Evolutionary conservation across 495 filamentous ascomycete species (phyloP).

Genomic region (Rostrohypoxylon terebratum): DNA sequence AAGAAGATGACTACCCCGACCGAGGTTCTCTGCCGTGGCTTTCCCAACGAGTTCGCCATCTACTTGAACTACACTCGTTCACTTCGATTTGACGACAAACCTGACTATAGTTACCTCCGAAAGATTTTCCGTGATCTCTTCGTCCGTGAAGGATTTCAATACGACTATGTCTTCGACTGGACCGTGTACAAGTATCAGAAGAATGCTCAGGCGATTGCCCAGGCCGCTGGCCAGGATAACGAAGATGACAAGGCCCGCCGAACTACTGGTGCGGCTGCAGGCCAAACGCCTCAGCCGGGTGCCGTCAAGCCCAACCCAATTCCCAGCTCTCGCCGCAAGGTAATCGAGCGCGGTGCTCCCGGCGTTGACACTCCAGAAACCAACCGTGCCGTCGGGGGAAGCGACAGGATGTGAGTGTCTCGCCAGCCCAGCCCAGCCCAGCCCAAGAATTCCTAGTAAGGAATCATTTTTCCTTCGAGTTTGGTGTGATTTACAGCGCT

Average conservation of each 20-base stretch:
- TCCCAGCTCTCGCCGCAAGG: conserved; percentile 84
- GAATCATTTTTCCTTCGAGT: conserved; percentile 87
- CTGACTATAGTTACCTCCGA: conserved; percentile 98
- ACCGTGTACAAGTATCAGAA: conserved; percentile 99
- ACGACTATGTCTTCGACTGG: conserved; percentile 99
- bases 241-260: conserved; percentile 78
- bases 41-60: conserved; percentile 99
- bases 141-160: conserved; percentile 99
- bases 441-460: conserved; percentile 91
- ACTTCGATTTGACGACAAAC: conserved; percentile 99
- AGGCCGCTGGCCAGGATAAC: conserved; percentile 70
- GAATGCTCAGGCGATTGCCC: conserved; percentile 91
- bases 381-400: conserved; percentile 88
- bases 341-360: conserved; percentile 74
- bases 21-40: conserved; percentile 98
- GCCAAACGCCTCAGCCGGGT: conserved; percentile 68
- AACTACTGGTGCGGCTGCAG: conserved; percentile 69
- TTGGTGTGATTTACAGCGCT: conserved; percentile 85
- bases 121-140: conserved; percentile 99
- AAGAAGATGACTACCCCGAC: conserved; percentile 99
- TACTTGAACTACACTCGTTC: conserved; percentile 99
- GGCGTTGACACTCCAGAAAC: conserved; percentile 82
- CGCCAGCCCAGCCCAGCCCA: conserved; percentile 64
- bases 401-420: conserved; percentile 99
- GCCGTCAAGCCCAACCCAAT: conserved; percentile 74